Conservation (phyloP, 805 yeast species). For the Kluyveromyces aestuarii region DNA sequence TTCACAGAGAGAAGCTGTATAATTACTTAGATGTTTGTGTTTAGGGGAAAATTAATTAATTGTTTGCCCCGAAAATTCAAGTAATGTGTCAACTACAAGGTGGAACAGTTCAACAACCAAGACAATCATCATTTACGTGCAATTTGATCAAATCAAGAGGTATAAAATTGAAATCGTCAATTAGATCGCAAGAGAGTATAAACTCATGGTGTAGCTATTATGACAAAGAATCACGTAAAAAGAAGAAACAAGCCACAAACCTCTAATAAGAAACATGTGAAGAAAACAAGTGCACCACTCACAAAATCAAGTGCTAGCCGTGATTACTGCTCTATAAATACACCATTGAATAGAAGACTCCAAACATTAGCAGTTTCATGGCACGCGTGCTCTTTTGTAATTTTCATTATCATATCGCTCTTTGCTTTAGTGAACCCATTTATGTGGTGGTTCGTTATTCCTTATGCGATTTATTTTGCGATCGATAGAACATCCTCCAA, state of each 20-base stretch:
- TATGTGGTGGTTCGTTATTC: conserved; percentile 58
- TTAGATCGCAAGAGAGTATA: neutral
- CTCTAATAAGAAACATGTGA: neutral
- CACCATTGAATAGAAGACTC: conserved; percentile 48
- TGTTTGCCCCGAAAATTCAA: neutral
- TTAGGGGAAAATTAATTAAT: neutral
- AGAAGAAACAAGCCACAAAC: neutral
- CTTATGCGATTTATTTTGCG: conserved; percentile 54
- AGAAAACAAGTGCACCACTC: neutral
- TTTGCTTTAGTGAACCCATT: conserved; percentile 47
- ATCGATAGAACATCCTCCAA: conserved; percentile 62
- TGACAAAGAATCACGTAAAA: neutral
- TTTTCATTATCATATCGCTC: conserved; percentile 43
- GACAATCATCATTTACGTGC: neutral
- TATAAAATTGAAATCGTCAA: neutral
- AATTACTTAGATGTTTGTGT: neutral
- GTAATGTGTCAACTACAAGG: neutral
- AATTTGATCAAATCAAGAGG: neutral
- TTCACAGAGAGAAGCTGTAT: neutral
- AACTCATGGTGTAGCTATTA: neutral
- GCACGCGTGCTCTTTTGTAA: conserved; percentile 62
- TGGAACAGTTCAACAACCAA: neutral
- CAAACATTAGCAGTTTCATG: conserved; percentile 63
- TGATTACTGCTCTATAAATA: conserved; percentile 36
- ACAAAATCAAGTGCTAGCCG: neutral